A percentile compares a stretch with the other conserved stretches of the same genome.
These are phyloP conservation scores for fission yeast (Schizosaccharomyces pombe) DNA, from an alignment of 805 yeast species.

Conservation along the genomic window DNA sequence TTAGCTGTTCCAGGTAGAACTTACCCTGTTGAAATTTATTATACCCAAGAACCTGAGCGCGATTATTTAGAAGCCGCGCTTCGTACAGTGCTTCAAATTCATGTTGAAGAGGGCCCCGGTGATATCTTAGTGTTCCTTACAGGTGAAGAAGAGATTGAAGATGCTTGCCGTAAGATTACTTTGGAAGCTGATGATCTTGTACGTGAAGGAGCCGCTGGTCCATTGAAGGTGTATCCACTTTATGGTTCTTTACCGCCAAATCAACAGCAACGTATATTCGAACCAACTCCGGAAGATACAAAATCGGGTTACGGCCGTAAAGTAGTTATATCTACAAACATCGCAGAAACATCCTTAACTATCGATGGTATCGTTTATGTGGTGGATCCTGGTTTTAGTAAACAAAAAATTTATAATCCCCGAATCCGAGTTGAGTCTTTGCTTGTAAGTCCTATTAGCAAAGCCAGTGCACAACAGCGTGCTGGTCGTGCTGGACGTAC, in stretches of 20 bases:
- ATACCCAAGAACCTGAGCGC: slow-evolving; percentile 88
- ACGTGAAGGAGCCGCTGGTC: slow-evolving; percentile 80
- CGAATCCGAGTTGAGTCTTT: slow-evolving; percentile 85
- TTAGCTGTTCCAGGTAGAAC: slow-evolving; percentile 92
- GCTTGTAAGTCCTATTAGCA: slow-evolving; percentile 84
- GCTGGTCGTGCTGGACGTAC: slow-evolving; percentile 99
- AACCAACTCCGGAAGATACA: slow-evolving; percentile 47
- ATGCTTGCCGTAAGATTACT: slow-evolving; percentile 71
- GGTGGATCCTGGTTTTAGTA: slow-evolving; percentile 91
- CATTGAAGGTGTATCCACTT: slow-evolving; percentile 68
- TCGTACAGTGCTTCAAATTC: slow-evolving; percentile 84
- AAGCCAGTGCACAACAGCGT: slow-evolving; percentile 93
- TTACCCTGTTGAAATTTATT: slow-evolving; percentile 86
- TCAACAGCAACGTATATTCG: slow-evolving; percentile 83
- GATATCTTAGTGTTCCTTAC: slow-evolving; percentile 71
- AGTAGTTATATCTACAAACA: slow-evolving; percentile 75
- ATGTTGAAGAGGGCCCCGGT: slow-evolving; percentile 87
- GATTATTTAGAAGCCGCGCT: slow-evolving; percentile 89
- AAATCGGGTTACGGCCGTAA: slow-evolving; percentile 67
- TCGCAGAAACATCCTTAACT: slow-evolving; percentile 93
- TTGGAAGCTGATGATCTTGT: slow-evolving; percentile 73
- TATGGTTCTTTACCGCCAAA: slow-evolving; percentile 93
- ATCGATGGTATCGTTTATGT: slow-evolving; percentile 95
- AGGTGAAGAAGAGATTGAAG: slow-evolving; percentile 96
- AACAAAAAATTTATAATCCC: slow-evolving; percentile 91